Percentiles rank a stretch among this genome's conserved stretches.
These are phyloP conservation scores for Globisporangium acanthophoron DNA, from an alignment of 352 stramenopile species.

Conservation along the genomic window DNA sequence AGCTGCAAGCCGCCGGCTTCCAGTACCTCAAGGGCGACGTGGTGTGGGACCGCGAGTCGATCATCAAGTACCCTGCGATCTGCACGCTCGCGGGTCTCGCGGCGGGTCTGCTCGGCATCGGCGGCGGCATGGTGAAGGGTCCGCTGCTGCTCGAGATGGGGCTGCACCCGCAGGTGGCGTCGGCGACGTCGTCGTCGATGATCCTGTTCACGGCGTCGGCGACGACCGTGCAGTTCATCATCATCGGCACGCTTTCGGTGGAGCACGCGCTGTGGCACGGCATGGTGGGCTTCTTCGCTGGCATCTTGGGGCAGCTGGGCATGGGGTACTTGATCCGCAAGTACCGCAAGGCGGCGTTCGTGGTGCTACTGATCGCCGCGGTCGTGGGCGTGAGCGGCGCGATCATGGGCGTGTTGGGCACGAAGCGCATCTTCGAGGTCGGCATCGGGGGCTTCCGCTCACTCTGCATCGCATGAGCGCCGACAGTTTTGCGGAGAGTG, in stretches of 20 bases:
- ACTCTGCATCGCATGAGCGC: slow-evolving; percentile 33
- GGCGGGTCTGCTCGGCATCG: slow-evolving; percentile 81
- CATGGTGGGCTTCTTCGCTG: slow-evolving; percentile 89
- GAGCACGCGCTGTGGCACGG: slow-evolving; percentile 91
- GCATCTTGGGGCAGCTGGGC: slow-evolving; percentile 88
- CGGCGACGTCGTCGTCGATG: slow-evolving; percentile 89
- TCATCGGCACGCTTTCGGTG: slow-evolving; percentile 88
- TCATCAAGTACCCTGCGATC: slow-evolving; percentile 77
- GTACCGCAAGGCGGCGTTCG: slow-evolving; percentile 78
- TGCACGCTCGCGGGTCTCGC: slow-evolving; percentile 70
- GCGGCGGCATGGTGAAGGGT: slow-evolving; percentile 89
- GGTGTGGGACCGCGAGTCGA: slow-evolving; percentile 88
- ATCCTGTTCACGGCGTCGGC: slow-evolving; percentile 93
- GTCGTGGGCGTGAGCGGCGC: slow-evolving; percentile 66
- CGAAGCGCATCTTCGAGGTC: slow-evolving; percentile 45
- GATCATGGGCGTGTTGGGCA: slow-evolving; percentile 70
- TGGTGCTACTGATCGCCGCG: slow-evolving; percentile 69
- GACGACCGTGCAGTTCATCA: slow-evolving; percentile 93
- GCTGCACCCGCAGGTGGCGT: slow-evolving; percentile 80
- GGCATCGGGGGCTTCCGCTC: slow-evolving; percentile 71
- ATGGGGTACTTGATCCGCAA: slow-evolving; percentile 91
- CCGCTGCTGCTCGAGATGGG: slow-evolving; percentile 89
- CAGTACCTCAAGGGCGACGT: slow-evolving; percentile 96
- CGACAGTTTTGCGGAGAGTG: neutral
- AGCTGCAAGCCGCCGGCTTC: slow-evolving; percentile 74